Evolutionary conservation across 495 filamentous ascomycete genomes (phyloP).

Genomic region (Pyronema omphalodes): DNA sequence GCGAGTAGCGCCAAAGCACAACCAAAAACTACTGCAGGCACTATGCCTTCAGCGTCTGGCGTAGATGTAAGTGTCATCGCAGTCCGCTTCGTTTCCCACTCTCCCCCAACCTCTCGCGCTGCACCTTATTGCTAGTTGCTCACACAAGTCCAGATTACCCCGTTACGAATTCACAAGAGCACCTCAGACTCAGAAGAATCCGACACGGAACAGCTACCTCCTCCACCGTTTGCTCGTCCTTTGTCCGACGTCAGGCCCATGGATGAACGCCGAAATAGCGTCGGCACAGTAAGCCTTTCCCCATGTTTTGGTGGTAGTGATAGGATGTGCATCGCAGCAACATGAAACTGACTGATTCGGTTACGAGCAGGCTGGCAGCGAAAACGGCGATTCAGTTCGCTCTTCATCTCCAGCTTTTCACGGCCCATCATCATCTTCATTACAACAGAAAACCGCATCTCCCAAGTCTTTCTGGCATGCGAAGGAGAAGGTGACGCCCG

Average conservation of each 20-base stretch:
- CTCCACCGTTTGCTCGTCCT: conserved; percentile 30
- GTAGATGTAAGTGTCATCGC: neutral
- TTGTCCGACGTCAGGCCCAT: conserved; percentile 40
- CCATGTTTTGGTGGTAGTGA: neutral
- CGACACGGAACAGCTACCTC: conserved; percentile 25
- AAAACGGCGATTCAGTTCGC: conserved; percentile 14
- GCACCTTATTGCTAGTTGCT: conserved; percentile 4
- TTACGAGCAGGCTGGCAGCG: conserved; percentile 1
- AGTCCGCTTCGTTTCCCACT: neutral
- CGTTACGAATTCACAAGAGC: conserved; percentile 41
- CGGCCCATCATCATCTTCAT: conserved; percentile 10
- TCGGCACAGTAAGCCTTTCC: conserved; percentile 39
- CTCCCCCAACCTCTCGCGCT: neutral
- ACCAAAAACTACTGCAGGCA: conserved; percentile 1
- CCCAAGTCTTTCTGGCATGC: conserved; percentile 8
- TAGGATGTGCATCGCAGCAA: neutral
- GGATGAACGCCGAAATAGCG: conserved; percentile 48
- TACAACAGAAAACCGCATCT: conserved; percentile 8
- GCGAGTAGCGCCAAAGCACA: neutral
- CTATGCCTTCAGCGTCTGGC: conserved; percentile 4
- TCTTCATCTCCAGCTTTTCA: conserved; percentile 17
- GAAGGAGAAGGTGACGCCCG: conserved; percentile 18
- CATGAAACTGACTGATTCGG: conserved; percentile 2
- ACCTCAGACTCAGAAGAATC: conserved; percentile 23
- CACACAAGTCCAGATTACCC: conserved; percentile 30